Conservation (phyloP, 2,329 filamentous ascomycete species). For the Aureobasidium namibiae region DNA sequence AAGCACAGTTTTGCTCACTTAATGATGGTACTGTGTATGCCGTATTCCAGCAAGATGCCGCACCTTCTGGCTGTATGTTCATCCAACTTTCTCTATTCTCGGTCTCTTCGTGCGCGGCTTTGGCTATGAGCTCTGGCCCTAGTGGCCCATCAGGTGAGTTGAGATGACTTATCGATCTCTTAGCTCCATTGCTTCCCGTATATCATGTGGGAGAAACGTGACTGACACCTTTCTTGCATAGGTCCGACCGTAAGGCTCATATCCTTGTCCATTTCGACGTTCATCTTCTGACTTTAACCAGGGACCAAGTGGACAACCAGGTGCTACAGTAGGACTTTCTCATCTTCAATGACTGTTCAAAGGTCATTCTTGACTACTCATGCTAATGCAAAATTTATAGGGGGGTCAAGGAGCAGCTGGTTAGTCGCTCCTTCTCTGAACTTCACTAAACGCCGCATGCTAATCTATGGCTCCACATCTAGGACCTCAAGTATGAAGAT, state of each 20-base stretch:
- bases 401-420: background rate
- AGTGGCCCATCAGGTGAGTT: background rate
- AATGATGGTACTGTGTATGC: slow-evolving; percentile 24
- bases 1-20: slow-evolving; percentile 23
- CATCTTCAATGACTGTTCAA: background rate
- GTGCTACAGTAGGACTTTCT: slow-evolving; percentile 12
- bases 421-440: background rate
- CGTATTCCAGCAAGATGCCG: slow-evolving; percentile 19
- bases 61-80: slow-evolving; percentile 20
- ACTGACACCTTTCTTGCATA: background rate
- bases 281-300: background rate
- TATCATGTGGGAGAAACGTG: too few species aligned
- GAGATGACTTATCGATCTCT: too few species aligned
- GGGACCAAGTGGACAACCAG: slow-evolving; percentile 15
- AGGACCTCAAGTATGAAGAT: background rate
- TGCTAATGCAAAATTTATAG: background rate
- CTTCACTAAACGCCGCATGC: background rate
- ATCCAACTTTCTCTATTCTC: slow-evolving; percentile 19
- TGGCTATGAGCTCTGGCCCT: background rate
- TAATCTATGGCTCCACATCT: background rate
- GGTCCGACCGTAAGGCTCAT: background rate
- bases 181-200: too few species aligned
- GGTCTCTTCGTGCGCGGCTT: background rate
- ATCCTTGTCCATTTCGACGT: background rate
- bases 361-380: background rate